phyloP scores from a whole-genome alignment of 225 moss, liverwort and hornwort species.

The Marchantia polymorpha region DNA sequence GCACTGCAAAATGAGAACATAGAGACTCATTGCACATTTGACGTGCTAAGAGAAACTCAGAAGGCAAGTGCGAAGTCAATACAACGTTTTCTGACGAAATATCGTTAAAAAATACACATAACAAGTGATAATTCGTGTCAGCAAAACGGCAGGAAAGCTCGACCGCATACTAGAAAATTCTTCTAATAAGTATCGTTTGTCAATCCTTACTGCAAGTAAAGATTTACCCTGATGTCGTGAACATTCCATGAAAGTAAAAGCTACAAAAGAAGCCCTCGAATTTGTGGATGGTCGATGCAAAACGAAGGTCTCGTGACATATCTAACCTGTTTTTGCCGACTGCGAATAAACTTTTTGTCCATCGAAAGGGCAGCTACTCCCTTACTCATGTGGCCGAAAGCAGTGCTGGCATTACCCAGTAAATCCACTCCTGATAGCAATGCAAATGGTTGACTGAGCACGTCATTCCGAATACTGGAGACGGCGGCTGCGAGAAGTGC shows the following conservation, averaged over 20 bases:
- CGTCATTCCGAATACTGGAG: slow-evolving; percentile 85
- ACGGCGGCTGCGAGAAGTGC: slow-evolving; percentile 70
- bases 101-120: not conserved
- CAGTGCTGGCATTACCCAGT: slow-evolving; percentile 95
- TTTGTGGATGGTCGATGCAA: not conserved
- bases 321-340: slow-evolving; percentile 79
- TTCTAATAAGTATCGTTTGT: too few relatives aligned
- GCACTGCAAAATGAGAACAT: not conserved
- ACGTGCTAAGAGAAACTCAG: not conserved
- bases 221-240: not conserved
- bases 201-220: too few relatives aligned
- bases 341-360: slow-evolving; percentile 94
- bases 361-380: slow-evolving; percentile 97
- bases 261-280: not conserved
- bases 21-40: not conserved
- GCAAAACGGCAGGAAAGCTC: not conserved
- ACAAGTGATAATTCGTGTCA: not conserved
- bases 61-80: not conserved
- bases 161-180: not conserved
- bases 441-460: slow-evolving; percentile 87
- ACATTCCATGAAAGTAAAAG: not conserved
- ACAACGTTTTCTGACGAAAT: not conserved
- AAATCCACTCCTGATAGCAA: slow-evolving; percentile 88
- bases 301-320: not conserved
- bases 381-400: slow-evolving; percentile 98